A percentile compares a stretch with the other conserved stretches of the same genome.
Conservation (phyloP, 306 rosid genomes). For the Rosa persica region DNA sequence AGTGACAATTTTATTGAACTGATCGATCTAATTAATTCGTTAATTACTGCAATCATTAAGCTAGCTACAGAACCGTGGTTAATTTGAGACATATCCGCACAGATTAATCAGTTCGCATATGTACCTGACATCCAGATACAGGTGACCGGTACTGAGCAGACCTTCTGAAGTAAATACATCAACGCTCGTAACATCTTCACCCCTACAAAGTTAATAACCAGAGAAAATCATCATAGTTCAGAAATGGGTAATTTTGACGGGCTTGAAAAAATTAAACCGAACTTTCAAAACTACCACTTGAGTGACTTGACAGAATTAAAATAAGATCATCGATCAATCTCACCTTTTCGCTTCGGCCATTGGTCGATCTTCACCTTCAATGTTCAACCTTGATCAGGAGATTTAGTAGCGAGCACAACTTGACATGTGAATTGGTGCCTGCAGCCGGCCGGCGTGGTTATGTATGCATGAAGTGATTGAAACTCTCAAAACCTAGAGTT, state of each 20-base stretch:
- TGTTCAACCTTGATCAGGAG: not conserved
- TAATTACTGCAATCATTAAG: not conserved
- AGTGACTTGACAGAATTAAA: not conserved
- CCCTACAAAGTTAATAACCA: conserved; percentile 20
- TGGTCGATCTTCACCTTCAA: not conserved
- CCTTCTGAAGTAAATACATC: conserved; percentile 45
- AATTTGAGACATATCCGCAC: not conserved
- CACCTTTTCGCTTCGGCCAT: conserved; percentile 29
- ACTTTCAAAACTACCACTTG: not conserved
- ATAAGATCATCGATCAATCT: not conserved
- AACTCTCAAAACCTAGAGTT: not conserved
- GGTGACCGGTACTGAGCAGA: conserved; percentile 30
- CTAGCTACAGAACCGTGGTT: not conserved
- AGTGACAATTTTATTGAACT: not conserved
- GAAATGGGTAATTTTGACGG: not conserved
- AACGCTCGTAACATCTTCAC: conserved; percentile 35
- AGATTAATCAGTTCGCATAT: not conserved
- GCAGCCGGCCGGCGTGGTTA: not conserved
- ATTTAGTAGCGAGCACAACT: not conserved
- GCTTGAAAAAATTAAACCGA: not conserved
- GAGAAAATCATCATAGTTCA: not conserved
- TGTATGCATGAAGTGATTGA: not conserved
- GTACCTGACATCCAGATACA: conserved; percentile 48
- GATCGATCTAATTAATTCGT: not conserved
- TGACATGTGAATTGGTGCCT: not conserved